Base-by-base conservation (phyloP, 106 monocot genomes). In the Posidonia australis region DNA sequence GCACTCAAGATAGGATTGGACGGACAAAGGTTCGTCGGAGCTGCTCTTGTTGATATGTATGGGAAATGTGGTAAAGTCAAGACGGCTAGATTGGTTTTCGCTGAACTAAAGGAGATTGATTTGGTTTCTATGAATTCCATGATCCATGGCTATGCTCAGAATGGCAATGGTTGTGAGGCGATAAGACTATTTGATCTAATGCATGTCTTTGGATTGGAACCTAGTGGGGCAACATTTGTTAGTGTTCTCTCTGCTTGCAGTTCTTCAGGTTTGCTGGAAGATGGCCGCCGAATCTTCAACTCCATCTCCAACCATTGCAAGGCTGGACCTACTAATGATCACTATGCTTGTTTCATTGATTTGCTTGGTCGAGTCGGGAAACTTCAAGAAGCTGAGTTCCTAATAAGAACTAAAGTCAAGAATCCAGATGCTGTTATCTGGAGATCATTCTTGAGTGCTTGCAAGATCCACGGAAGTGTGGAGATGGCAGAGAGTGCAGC, bases 91-190 rank as follows among this genome's bases (percentile, higher is more conserved):
- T 57, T 61, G 31, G 48, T 78, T 58, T 82, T 85, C 44, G 70
- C 77, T 53, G 32, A 46, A 57, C 26, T 85, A 26, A 14, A 27
- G 9, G 18, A 54, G 32, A 42, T 47, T 61, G 89, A 85, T 74
- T 43, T 85, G 69, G 82, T 84, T 25, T 76, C 77, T 1, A n/a
- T 77, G 60, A 89, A 85, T 69, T 68, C 82, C 42, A 73, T 89
- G 82, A 85, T 89, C 44, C 44, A 66, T 70, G 77, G 72, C 16
- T 89, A 85, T 76, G 84, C 82, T 14, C 82, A 82, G 25, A 80
- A 80, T 71, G 82, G 89, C 16, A 17, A 63, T 32, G 85, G 78
- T 6, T 54, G 14, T 1, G 80, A 85, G 67, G 89, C 82, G 9
- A 13, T 89, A 14, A 43, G 44, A 57, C 46, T 85, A 56, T 89